Percentiles rank a stretch among this genome's conserved stretches.
Conservation (phyloP, 2,329 filamentous ascomycete species). For the Colletotrichum cuscutae region DNA sequence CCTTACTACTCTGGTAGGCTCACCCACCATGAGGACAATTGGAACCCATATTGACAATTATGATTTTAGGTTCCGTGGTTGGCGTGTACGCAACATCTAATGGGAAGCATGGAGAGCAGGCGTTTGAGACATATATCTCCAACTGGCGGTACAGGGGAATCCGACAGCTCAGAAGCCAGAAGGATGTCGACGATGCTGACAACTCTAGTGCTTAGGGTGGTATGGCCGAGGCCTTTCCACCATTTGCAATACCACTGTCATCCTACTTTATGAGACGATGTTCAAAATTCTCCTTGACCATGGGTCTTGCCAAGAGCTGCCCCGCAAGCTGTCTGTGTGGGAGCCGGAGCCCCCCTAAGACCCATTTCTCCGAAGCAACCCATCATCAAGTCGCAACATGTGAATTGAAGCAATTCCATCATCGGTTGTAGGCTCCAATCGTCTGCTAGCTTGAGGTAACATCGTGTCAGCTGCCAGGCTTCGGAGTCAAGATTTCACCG, state of each 20-base stretch:
- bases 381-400: neutral
- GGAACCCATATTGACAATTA: neutral
- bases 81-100: slow-evolving; percentile 32
- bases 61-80: neutral
- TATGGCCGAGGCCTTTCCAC: too few species aligned
- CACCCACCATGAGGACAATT: slow-evolving; percentile 33
- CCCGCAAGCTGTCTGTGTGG: neutral
- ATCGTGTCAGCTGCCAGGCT: neutral
- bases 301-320: neutral
- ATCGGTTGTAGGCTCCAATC: neutral
- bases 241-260: neutral
- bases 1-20: slow-evolving; percentile 35
- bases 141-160: slow-evolving; percentile 21
- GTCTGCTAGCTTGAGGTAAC: neutral
- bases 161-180: slow-evolving; percentile 19
- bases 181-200: slow-evolving; percentile 4
- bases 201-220: neutral
- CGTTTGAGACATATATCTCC: slow-evolving; percentile 31
- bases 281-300: neutral
- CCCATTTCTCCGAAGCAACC: neutral
- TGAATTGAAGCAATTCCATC: neutral
- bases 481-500: neutral
- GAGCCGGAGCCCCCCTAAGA: neutral
- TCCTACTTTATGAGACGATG: neutral
- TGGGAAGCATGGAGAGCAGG: slow-evolving; percentile 34